A percentile compares a stretch with the other conserved stretches of the same genome.
phyloP scores from a whole-genome alignment of 2,329 filamentous ascomycete species.

The Fusarium ambrosium region DNA sequence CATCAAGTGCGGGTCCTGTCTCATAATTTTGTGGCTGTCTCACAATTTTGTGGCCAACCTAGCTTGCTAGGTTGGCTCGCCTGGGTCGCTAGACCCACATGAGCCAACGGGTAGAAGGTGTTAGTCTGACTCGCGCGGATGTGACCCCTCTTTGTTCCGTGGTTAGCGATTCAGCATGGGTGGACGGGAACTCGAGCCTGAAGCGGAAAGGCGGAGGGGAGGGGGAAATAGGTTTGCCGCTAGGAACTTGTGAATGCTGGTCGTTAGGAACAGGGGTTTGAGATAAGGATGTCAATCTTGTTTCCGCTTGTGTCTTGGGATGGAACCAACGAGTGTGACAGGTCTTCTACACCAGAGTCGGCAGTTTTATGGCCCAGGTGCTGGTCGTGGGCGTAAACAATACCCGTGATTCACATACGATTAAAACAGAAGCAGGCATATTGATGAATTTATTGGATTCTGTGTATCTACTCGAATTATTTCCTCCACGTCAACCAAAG shows the following conservation, averaged over 20 bases:
- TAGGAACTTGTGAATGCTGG: background rate
- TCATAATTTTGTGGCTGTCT: too few relatives aligned
- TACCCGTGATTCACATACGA: background rate
- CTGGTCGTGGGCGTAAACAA: background rate
- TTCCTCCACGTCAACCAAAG: constrained; percentile 20
- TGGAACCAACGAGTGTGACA: background rate
- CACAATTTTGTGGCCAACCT: too few relatives aligned
- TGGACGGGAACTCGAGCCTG: constrained; percentile 34
- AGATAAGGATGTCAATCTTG: constrained; percentile 26
- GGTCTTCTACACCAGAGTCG: constrained; percentile 2
- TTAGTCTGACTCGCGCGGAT: constrained; percentile 16
- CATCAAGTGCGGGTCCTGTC: too few relatives aligned
- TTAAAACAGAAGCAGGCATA: background rate
- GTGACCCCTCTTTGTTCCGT: constrained; percentile 14
- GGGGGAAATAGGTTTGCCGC: background rate
- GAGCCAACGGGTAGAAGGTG: too few relatives aligned
- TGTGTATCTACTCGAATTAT: background rate
- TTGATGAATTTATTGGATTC: background rate
- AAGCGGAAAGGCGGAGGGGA: constrained; percentile 24
- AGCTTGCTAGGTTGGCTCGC: too few relatives aligned
- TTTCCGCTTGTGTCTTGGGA: background rate
- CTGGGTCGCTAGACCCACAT: too few relatives aligned
- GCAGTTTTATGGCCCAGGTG: constrained; percentile 8
- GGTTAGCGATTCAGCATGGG: constrained; percentile 12
- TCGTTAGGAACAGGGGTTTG: background rate